Evolutionary conservation across 768 basidiomycete genomes (phyloP).

Genomic region (Russula sp.): DNA sequence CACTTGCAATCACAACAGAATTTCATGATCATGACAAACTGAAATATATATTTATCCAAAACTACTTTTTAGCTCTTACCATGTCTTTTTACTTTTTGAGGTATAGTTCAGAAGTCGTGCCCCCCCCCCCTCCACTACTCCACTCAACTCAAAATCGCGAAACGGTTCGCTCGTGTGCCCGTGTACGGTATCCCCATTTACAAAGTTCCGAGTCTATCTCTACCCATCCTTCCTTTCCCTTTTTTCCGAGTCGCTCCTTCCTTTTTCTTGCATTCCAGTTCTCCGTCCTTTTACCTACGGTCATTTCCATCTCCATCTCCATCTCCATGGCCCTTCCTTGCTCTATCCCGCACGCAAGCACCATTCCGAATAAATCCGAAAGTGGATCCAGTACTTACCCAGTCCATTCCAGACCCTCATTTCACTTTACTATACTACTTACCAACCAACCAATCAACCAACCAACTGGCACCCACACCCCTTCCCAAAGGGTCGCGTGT

Average conservation of each 20-base stretch:
- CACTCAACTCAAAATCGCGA: not conserved
- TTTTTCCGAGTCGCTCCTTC: not conserved
- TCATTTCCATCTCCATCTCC: slow-evolving; percentile 14
- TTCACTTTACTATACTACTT: not conserved
- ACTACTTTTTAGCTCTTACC: too few species aligned
- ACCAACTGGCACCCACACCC: not conserved
- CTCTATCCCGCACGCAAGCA: too few species aligned
- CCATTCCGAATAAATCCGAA: too few species aligned
- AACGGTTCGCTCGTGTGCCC: slow-evolving; percentile 25
- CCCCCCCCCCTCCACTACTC: too few species aligned
- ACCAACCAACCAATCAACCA: not conserved
- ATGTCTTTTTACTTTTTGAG: not conserved
- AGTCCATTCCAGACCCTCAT: slow-evolving; percentile 14
- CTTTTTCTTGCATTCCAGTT: not conserved
- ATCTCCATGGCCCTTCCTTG: slow-evolving; percentile 13
- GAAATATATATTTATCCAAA: too few species aligned
- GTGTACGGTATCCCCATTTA: slow-evolving; percentile 12
- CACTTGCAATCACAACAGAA: not conserved
- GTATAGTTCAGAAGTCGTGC: too few species aligned
- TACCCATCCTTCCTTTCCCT: not conserved
- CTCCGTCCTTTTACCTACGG: slow-evolving; percentile 15
- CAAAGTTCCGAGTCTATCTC: not conserved
- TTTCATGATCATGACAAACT: slow-evolving; percentile 4
- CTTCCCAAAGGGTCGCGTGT: slow-evolving; percentile 17
- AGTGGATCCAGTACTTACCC: too few species aligned